Conservation (phyloP, 345 rosid genomes). For the Melaleuca quinquenervia region DNA sequence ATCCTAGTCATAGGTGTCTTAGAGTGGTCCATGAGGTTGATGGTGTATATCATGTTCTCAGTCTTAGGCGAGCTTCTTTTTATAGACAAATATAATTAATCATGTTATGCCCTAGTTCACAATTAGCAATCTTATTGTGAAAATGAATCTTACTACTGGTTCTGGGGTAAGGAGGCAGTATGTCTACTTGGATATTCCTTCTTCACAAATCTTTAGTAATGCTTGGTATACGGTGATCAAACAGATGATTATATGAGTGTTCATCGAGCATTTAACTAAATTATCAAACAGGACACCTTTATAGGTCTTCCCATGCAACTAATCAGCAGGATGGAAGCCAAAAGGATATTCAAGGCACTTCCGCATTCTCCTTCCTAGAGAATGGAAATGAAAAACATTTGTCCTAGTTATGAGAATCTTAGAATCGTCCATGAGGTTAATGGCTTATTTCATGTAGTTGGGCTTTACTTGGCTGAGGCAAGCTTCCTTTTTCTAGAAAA, state of each 20-base stretch:
- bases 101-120: neutral
- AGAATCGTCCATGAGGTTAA: no score
- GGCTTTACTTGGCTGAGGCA: no score
- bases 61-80: neutral
- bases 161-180: neutral
- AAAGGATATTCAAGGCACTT: neutral
- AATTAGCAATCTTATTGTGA: neutral
- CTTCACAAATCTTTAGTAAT: neutral
- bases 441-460: no score
- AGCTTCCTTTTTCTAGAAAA: no score
- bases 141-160: neutral
- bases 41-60: neutral
- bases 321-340: neutral
- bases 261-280: neutral
- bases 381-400: no score
- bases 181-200: neutral
- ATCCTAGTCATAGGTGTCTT: neutral
- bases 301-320: neutral
- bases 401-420: no score
- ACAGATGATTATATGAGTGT: neutral
- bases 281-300: neutral
- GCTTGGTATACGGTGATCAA: neutral
- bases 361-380: no score
- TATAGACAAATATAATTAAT: neutral
- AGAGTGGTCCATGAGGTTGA: neutral